Evolutionary conservation across 768 basidiomycete genomes (phyloP), one percentile per base, ranked within the genome.

Genomic region (Lactarius hatsudake): DNA sequence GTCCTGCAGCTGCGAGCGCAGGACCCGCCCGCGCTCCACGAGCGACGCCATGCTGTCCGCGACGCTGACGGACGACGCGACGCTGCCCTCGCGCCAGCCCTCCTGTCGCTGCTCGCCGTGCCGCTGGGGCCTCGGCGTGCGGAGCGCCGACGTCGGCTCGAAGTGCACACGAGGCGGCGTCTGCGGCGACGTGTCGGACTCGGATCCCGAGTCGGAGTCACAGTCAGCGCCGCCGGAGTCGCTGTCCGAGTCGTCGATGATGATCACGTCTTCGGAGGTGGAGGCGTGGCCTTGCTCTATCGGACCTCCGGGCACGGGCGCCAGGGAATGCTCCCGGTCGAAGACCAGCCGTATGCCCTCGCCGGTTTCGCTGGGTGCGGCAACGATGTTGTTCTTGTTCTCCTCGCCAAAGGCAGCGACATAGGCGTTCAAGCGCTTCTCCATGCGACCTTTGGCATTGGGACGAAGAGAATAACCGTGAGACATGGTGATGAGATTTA

Each of bases 381-480:
- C 59, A 4, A 42, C 7, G 23, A 65, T 61, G 18, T 54, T 56
- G 59, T 54, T 43, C 42, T 32, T 30, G 59, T 65, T 65, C 40
- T 61, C 51, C 53, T 55, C 54, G 23, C 65, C 60, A 30, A 56
- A 61, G 6, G 53, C 53, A 5, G 64, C 64, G 38, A 65, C 59
- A 18, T 54, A 18, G 32, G 65, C 34, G 17, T 66, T 26, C n/a
- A 56, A 17, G 23, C 53, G 59, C 54, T 43, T 61, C 26, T 65
- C 59, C 18, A 61, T 30, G 42, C 54, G 54, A 9, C 54, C 54
- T n/a, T 48, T 57, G 10, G 18, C 59, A 17, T 59, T 65, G 30
- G 59, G 60, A 54, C 65, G 65, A 18, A 66, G 65, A 48, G 61
- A 8, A 6, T 66, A 66, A 8, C 5, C 13, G 43, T 56, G 60